Evolutionary conservation across 129 eudicot genomes (phyloP), one percentile per base, ranked within the genome.

Genomic region (Oenanthe sinensis): DNA sequence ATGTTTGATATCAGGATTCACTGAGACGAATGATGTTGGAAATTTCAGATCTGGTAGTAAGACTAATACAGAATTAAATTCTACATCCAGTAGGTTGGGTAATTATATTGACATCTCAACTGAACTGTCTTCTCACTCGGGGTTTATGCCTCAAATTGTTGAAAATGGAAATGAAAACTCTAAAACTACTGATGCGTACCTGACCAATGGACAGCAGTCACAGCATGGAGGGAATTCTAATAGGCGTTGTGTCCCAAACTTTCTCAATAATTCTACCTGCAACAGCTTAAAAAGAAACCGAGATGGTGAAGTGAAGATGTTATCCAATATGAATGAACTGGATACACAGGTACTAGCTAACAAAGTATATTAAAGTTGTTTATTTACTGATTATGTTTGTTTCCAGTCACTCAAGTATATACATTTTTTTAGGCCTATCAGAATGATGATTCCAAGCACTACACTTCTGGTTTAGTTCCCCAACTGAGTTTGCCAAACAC

Each of bases 401-500:
- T 74, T 30, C 49, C 52, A 24, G 77, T 74, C 77, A 74, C 58
- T 74, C 17, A 71, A 44, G 40, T 52, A 50, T 16, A 17, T 43
- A 67, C 78, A 7, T 30, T 13, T 26, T 75, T 81, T 9, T 60
- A n/a, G 68, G 45, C 20, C 81, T 74, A 70, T 52, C 83, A 95
- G 98, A 87, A 83, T 84, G 90, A 82, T n/a, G 96, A 88, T 71
- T 72, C 81, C 65, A 81, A 83, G 75, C 87, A 81, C 39, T 80
- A 83, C 68, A 74, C 77, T 33, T 71, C 91, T 70, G 77, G 81
- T 67, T 87, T 96, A 86, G 80, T 87, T 81, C 97, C 89, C 84
- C 99, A 96, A 74, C 63, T 90, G 84, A 96, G 97, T 84, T 84
- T 92, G 87, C 97, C 97, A 60, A 96, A 86, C 54, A 87, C 89